Percentiles rank a stretch among this genome's conserved stretches.
Conservation (phyloP, 371 early-diverging fungal species). For the Blakeslea trispora region DNA sequence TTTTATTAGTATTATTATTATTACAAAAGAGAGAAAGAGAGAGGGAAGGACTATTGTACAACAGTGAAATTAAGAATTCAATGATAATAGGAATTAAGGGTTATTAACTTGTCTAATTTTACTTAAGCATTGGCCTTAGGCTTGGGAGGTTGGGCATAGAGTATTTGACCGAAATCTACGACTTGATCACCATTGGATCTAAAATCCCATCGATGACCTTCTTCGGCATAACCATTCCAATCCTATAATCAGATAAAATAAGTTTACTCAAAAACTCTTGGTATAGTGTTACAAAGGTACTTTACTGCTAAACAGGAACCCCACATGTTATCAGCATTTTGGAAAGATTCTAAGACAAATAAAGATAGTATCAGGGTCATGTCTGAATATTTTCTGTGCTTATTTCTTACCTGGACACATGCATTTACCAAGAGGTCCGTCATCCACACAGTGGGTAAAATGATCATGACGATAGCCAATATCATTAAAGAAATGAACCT, state of each 20-base stretch:
- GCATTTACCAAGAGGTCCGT: conserved; percentile 40
- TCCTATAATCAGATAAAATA: conserved; percentile 13
- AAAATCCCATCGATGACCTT: conserved; percentile 36
- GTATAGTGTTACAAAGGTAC: neutral
- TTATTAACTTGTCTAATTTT: no score
- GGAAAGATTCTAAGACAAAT: conserved; percentile 25
- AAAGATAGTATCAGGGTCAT: no score
- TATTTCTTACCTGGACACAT: conserved; percentile 48
- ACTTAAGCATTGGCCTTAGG: no score
- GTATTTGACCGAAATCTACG: conserved; percentile 12
- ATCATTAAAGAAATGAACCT: conserved; percentile 91
- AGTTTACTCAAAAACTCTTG: neutral
- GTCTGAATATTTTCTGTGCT: neutral
- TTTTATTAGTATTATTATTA: no score
- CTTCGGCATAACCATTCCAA: conserved; percentile 31
- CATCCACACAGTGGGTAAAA: conserved; percentile 45
- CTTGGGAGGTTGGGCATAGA: no score
- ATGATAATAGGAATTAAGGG: no score
- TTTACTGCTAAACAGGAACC: conserved; percentile 42
- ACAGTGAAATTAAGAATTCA: no score
- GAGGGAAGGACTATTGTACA: no score
- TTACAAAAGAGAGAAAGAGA: no score
- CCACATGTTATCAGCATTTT: conserved; percentile 36
- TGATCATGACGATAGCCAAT: conserved; percentile 71
- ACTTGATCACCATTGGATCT: conserved; percentile 30